These are phyloP conservation scores for Margaritispora aquatica DNA, from an alignment of 495 filamentous ascomycete genomes.

Conservation along the genomic window DNA sequence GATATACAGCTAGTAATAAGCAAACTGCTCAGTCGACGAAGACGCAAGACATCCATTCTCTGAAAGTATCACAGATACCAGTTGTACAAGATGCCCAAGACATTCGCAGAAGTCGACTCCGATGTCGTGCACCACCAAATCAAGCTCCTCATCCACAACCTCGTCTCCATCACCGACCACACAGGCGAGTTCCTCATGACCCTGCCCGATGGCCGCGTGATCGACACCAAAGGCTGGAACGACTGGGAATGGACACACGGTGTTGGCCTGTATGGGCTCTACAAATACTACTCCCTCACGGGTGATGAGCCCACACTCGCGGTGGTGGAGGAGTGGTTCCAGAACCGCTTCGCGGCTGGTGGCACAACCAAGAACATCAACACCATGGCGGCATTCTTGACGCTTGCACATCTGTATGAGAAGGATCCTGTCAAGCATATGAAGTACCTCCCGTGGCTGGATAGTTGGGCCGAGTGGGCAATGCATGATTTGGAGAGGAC, in stretches of 20 bases:
- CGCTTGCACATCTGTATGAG: constrained; percentile 65
- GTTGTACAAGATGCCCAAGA: neutral
- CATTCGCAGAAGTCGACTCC: neutral
- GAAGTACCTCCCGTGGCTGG: constrained; percentile 62
- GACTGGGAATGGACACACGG: constrained; percentile 80
- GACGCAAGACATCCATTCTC: too few species aligned
- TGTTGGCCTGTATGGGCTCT: constrained; percentile 66
- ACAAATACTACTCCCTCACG: constrained; percentile 63
- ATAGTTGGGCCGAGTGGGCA: constrained; percentile 69
- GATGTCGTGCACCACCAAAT: constrained; percentile 29
- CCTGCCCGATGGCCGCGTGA: constrained; percentile 59
- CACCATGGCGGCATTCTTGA: constrained; percentile 67
- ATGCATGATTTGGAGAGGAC: constrained; percentile 66
- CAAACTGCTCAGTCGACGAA: too few species aligned
- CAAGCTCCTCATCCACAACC: constrained; percentile 54
- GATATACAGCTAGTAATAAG: too few species aligned
- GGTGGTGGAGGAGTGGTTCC: constrained; percentile 64
- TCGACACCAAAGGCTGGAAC: constrained; percentile 72
- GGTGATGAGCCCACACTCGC: constrained; percentile 41
- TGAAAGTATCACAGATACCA: too few species aligned
- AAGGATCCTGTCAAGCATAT: constrained; percentile 45
- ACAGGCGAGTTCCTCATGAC: constrained; percentile 63
- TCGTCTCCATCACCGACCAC: constrained; percentile 61
- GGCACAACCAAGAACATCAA: constrained; percentile 75
- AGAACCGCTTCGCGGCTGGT: constrained; percentile 53